Evolutionary conservation across 768 basidiomycete genomes (phyloP), one percentile per base, ranked within the genome.

Genomic region (Leccinum truebloodii): DNA sequence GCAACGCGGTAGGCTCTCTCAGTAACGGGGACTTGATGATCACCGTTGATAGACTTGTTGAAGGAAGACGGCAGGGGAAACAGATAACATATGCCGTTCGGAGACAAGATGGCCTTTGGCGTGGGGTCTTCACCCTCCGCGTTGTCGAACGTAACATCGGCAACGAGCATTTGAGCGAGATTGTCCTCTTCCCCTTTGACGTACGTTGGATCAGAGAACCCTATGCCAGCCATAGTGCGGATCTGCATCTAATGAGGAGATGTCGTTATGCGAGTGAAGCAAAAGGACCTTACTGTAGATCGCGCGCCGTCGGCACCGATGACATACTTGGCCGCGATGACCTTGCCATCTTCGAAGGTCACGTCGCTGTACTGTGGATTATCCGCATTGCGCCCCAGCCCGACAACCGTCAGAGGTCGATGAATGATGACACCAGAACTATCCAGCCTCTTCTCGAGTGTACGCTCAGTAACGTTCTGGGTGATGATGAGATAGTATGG

Each of bases 131-230:
- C 10, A 24, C 57, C 35, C 3, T 35, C 34, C 34, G 34, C 9
- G n/a, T 50, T 53, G 28, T 69, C 54, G 62, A 83, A 75, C 0
- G 69, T 73, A 53, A 84, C 73, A 63, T 84, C 83, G 1, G 81
- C 83, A 57, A 83, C 66, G 30, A 79, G 66, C 71, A 83, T 74
- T 54, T 81, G 79, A 2, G 70, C 53, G 8, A 80, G 62, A 16
- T 61, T 68, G 26, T 28, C 26, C 26, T 64, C 55, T 12, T 72
- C 70, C 26, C 67, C 61, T 9, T 56, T 30, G 5, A 65, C 61
- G 30, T 71, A 71, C 28, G 76, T 67, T 2, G 83, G 83, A 62
- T 85, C 80, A 1, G 65, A 61, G 67, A 83, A 84, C 16, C 69
- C 68, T 51, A 84, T 76, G 1, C 77, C 77, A 1, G 75, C 70